Evolutionary conservation across 1,284 basidiomycete genomes (phyloP), one percentile per base, ranked within the genome.

Genomic region (Filobasidium uniguttulatum): DNA sequence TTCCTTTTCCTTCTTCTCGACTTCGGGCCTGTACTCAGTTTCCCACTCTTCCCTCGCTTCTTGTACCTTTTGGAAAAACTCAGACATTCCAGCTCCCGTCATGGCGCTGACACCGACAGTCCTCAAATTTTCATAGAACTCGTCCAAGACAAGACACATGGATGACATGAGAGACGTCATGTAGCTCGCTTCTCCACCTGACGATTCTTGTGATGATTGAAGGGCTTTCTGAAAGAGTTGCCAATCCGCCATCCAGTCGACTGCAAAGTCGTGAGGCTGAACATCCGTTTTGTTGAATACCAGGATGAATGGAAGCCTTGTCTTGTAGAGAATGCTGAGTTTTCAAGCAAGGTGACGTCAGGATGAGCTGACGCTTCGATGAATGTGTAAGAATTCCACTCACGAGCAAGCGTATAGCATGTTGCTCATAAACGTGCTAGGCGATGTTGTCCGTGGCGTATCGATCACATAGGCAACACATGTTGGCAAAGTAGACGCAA

Each of bases 271-370:
- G 69, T 93, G 86, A 1, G 82, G 74, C 54, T 71, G 62, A 3
- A 88, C 88, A 65, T 99, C 94, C 4, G 82, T 94, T 73, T 99
- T 99, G 75, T 99, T 99, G 74, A 99, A 99, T 8, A 98, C 93
- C 30, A 98, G 75, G 57, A 99, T 82, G 69, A 99, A 97, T 0
- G 94, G 94, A 0, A 98, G 75, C 57, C 90, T 86, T 3, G 91
- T 96, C 72, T 99, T 99, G 77, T 99, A 99, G 23, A 99, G 73
- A 58, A 99, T 98, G 57, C 89, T 93, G 57, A 22, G 12, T 23
- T 14, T 15, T 7, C 12, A 12, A 14, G 43, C 8, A 25, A 10
- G 35, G n/a, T 5, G 12, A 23, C n/a, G 12, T 19, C 19, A 17
- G n/a, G 9, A 26, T 48, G 35, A 40, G 20, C 17, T 25, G 41